Percentiles rank a stretch among this genome's conserved stretches.
phyloP scores from a whole-genome alignment of 305 asterid genomes.

The Caryopteris hybrid region DNA sequence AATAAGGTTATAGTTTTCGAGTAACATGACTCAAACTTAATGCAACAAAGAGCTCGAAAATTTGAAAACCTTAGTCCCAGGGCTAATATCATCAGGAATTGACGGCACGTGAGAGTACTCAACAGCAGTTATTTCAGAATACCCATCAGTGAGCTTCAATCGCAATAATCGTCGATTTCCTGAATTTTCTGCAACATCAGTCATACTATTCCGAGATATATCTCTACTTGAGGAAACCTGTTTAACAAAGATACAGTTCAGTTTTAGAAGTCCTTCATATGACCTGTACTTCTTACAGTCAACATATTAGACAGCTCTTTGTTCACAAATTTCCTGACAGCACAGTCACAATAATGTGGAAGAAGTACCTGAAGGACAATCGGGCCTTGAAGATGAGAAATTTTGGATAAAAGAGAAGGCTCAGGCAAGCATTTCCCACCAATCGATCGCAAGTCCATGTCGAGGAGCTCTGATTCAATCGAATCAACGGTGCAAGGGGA shows the following conservation, averaged over 20 bases:
- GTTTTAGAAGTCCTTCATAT: background rate
- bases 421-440: conserved; percentile 80
- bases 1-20: background rate
- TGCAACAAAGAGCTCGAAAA: background rate
- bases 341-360: background rate
- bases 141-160: conserved; percentile 86
- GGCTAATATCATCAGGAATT: conserved; percentile 60
- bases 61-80: conserved; percentile 79
- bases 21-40: background rate
- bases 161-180: conserved; percentile 47
- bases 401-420: conserved; percentile 45
- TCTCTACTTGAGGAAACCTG: conserved; percentile 69
- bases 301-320: background rate
- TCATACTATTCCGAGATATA: conserved; percentile 50
- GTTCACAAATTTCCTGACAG: background rate
- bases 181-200: conserved; percentile 55
- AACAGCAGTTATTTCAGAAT: conserved; percentile 62
- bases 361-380: conserved; percentile 66
- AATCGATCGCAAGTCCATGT: conserved; percentile 63
- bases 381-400: conserved; percentile 60
- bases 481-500: conserved; percentile 42
- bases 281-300: background rate
- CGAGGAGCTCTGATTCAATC: conserved; percentile 66
- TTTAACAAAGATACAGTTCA: background rate
- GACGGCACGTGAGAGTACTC: conserved; percentile 69